phyloP scores from a whole-genome alignment of 805 yeast species.

The Ogataea thermomethanolica region DNA sequence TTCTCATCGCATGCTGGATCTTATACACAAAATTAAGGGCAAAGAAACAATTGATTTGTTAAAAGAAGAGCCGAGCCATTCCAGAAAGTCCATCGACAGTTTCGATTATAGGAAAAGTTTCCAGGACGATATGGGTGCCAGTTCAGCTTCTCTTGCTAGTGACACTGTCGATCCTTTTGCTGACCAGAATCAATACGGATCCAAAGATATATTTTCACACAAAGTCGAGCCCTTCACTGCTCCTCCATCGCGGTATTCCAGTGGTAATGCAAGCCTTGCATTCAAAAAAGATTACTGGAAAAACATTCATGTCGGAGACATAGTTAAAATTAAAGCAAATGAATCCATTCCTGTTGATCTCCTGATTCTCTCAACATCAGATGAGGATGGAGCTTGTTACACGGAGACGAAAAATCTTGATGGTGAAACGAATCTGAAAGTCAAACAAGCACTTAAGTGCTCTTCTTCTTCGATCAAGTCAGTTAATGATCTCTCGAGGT shows the following conservation, averaged over 20 bases:
- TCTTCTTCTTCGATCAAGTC: slow-evolving; percentile 38
- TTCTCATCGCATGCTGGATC: slow-evolving; percentile 14
- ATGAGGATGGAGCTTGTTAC: slow-evolving; percentile 62
- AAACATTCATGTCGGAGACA: slow-evolving; percentile 70
- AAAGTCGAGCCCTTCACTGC: slow-evolving; percentile 31
- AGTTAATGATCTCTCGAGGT: slow-evolving; percentile 44
- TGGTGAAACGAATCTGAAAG: slow-evolving; percentile 77
- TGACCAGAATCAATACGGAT: slow-evolving; percentile 15
- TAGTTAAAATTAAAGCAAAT: slow-evolving; percentile 61
- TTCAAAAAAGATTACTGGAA: slow-evolving; percentile 60
- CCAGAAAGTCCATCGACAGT: slow-evolving; percentile 32
- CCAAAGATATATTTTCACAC: slow-evolving; percentile 9
- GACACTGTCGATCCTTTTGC: slow-evolving; percentile 25
- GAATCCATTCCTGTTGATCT: slow-evolving; percentile 80
- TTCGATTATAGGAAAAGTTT: slow-evolving; percentile 31
- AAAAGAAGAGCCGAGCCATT: slow-evolving; percentile 20
- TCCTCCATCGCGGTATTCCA: slow-evolving; percentile 16
- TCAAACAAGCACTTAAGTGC: slow-evolving; percentile 67
- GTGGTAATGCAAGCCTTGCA: slow-evolving; percentile 19
- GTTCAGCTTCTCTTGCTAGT: slow-evolving; percentile 14
- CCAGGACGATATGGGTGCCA: slow-evolving; percentile 19
- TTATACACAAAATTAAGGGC: slow-evolving; percentile 24
- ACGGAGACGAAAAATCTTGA: slow-evolving; percentile 80
- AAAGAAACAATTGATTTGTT: slow-evolving; percentile 25
- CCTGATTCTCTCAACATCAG: slow-evolving; percentile 63